Evolutionary conservation across 352 stramenopile species (phyloP), one percentile per base, ranked within the genome.

Genomic region (Globisporangium cederbergense): DNA sequence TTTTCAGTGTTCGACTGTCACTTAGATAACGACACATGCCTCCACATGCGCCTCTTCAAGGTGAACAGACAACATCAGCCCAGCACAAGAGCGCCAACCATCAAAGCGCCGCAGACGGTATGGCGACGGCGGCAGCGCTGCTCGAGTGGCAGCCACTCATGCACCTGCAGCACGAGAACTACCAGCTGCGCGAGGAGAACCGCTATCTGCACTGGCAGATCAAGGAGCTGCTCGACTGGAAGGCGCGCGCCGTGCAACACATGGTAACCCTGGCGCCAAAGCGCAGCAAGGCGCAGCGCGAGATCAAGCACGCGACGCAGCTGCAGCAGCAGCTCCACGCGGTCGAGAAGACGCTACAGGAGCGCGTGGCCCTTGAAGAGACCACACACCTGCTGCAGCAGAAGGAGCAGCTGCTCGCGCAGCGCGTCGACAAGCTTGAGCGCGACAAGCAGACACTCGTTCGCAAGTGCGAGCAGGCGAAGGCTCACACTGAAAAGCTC

Each of bases 121-220:
- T 77, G 68, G 61, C 73, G 53, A 65, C 76, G 34, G 77, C 77
- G 22, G 72, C 78, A 28, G 71, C 64, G 38, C 63, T 88, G 70
- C 65, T 86, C 4, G 77, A 81, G 14, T 88, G 71, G 59, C 75
- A 87, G 68, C 78, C 78, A 3, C 66, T 90, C 64, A 69, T 83
- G 49, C 71, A 83, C 47, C 70, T 90, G 3, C 72, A 90, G 64
- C 79, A 84, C 55, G 77, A 83, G 32, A 90, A 90, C 70, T 90
- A 81, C 58, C 70, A 84, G 28, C 59, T 90, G 32, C 81, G 78
- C 18, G 78, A 88, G 36, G 75, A 88, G 66, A 87, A 83, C 52
- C 70, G 75, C 32, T 30, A 66, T 47, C 42, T 86, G 52, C 74
- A 76, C 18, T 79, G 67, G 28, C 71, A 90, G 49, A 70, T 89